These are phyloP conservation scores for Phytophthora fragariae DNA, from an alignment of 352 stramenopile genomes.

Conservation along the genomic window DNA sequence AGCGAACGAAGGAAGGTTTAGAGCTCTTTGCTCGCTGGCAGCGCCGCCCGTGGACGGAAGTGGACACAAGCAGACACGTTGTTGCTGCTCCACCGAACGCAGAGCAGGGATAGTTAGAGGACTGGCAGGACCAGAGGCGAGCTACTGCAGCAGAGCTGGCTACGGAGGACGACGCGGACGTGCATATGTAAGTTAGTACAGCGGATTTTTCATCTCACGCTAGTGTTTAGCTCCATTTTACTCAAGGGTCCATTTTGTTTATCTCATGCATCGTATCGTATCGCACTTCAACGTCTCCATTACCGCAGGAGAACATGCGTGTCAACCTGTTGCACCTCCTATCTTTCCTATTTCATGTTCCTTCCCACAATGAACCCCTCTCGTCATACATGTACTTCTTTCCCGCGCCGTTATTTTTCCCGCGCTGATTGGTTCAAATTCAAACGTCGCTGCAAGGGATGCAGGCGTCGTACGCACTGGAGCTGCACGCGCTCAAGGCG, in stretches of 20 bases:
- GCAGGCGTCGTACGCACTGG: constrained; percentile 41
- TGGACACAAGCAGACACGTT: too few relatives aligned
- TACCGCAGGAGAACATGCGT: not conserved
- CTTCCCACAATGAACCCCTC: not conserved
- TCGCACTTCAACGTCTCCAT: too few relatives aligned
- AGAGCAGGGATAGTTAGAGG: constrained; percentile 25
- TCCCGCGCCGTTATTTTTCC: constrained; percentile 14
- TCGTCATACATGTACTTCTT: not conserved
- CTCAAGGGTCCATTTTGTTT: too few relatives aligned
- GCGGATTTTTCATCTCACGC: constrained; percentile 30
- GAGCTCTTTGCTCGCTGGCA: not conserved
- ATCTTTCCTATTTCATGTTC: not conserved
- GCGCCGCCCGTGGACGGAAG: not conserved
- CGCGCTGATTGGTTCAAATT: constrained; percentile 39
- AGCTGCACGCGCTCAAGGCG: constrained; percentile 70
- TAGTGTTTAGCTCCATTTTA: not conserved
- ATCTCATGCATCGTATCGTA: too few relatives aligned
- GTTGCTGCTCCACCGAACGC: not conserved
- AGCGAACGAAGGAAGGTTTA: not conserved
- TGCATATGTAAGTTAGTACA: constrained; percentile 52
- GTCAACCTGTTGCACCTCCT: not conserved
- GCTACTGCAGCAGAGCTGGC: constrained; percentile 4
- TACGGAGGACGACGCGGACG: constrained; percentile 22
- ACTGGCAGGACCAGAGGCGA: too few relatives aligned
- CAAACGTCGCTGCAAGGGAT: constrained; percentile 13